Conservation (phyloP, 2,329 filamentous ascomycete species). For the Uncinocarpus reesii region DNA sequence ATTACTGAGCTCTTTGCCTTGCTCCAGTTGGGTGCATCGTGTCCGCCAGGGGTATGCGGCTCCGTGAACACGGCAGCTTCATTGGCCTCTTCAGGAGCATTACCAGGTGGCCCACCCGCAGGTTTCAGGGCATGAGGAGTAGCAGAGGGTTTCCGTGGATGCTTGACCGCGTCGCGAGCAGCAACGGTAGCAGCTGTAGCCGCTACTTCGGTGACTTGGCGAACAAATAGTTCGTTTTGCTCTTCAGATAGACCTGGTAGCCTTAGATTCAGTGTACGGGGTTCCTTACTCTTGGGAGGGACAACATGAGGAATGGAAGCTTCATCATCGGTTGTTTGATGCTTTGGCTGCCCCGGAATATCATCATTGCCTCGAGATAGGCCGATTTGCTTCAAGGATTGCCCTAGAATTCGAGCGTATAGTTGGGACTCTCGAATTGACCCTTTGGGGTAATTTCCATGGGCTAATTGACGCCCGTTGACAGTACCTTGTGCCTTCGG, state of each 20-base stretch:
- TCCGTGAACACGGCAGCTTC: constrained; percentile 23
- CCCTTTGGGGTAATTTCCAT: constrained; percentile 40
- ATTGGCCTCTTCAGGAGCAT: constrained; percentile 42
- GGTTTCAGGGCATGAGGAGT: constrained; percentile 27
- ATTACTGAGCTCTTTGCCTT: constrained; percentile 83
- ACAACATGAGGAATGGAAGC: constrained; percentile 53
- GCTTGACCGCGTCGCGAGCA: constrained; percentile 59
- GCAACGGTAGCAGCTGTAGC: constrained; percentile 83
- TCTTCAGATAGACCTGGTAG: constrained; percentile 63
- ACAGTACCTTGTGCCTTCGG: constrained; percentile 20
- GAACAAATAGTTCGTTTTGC: constrained; percentile 69
- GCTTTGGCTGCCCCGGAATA: constrained; percentile 21
- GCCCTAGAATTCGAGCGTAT: constrained; percentile 86
- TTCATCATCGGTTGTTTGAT: background rate
- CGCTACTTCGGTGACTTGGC: constrained; percentile 85
- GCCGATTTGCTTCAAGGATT: constrained; percentile 77
- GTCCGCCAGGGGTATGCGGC: constrained; percentile 53
- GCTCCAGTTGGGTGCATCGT: constrained; percentile 98
- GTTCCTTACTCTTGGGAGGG: constrained; percentile 52
- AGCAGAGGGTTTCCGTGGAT: constrained; percentile 42
- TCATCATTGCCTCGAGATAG: constrained; percentile 38
- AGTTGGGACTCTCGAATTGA: constrained; percentile 80
- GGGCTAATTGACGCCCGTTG: constrained; percentile 23
- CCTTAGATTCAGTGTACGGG: constrained; percentile 19
- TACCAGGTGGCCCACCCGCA: constrained; percentile 28